These are phyloP conservation scores for Wallacemonas rigidus DNA, from an alignment of 208 protist genomes.

Conservation along the genomic window DNA sequence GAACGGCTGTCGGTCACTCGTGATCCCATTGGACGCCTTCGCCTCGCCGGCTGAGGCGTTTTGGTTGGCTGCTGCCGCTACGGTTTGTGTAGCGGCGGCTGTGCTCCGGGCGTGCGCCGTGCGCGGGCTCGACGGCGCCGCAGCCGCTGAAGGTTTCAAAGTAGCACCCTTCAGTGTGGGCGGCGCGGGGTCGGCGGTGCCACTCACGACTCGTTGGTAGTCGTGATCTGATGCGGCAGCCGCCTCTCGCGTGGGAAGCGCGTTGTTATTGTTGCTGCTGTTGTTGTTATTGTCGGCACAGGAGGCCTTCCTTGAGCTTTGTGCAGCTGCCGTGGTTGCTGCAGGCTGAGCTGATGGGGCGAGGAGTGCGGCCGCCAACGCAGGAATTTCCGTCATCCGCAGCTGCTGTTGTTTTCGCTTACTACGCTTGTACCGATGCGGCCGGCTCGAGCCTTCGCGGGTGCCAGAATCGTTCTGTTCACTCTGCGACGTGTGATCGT, in stretches of 20 bases:
- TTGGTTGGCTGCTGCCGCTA: too few relatives aligned
- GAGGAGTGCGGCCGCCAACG: neutral
- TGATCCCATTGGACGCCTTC: neutral
- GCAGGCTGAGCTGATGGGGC: neutral
- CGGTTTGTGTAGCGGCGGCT: too few relatives aligned
- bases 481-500: neutral
- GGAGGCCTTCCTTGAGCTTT: too few relatives aligned
- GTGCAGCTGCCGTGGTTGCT: too few relatives aligned
- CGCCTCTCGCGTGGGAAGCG: neutral
- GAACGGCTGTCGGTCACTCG: neutral
- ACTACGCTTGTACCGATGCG: slow-evolving; percentile 12
- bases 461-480: neutral
- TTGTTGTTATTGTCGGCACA: neutral
- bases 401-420: slow-evolving; percentile 7
- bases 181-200: neutral
- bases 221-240: neutral
- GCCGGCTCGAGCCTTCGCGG: neutral
- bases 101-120: too few relatives aligned
- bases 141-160: neutral
- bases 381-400: slow-evolving; percentile 11
- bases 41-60: neutral
- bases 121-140: neutral
- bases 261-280: neutral
- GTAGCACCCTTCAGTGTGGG: slow-evolving; percentile 2
- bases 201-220: neutral